Evolutionary conservation across 2,329 filamentous ascomycete species (phyloP).

Genomic region (Penicillium rolfsii): DNA sequence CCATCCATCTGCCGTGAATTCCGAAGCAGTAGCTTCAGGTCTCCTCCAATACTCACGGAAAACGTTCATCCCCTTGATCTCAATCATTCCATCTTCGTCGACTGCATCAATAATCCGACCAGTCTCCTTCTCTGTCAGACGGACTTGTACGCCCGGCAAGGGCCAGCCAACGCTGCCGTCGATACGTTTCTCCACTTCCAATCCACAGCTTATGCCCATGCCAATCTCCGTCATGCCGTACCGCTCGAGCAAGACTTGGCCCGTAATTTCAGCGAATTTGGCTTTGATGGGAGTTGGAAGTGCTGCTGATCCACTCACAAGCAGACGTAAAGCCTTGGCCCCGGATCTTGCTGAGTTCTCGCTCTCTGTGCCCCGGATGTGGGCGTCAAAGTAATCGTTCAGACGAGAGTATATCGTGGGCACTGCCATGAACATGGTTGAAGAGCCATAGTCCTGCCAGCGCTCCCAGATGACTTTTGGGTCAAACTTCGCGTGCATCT

Average conservation of each 20-base stretch:
- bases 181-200: slow-evolving; percentile 44
- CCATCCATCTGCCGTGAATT: slow-evolving; percentile 54
- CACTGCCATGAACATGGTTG: slow-evolving; percentile 56
- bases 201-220: slow-evolving; percentile 51
- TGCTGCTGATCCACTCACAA: slow-evolving; percentile 50
- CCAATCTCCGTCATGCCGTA: slow-evolving; percentile 59
- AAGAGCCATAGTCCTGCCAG: slow-evolving; percentile 46
- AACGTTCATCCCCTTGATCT: slow-evolving; percentile 48
- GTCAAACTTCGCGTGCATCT: slow-evolving; percentile 54
- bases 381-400: slow-evolving; percentile 49
- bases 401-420: slow-evolving; percentile 57
- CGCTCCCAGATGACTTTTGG: slow-evolving; percentile 51
- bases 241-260: slow-evolving; percentile 50
- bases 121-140: slow-evolving; percentile 48
- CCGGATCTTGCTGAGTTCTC: slow-evolving; percentile 40
- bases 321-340: slow-evolving; percentile 41
- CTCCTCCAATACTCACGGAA: slow-evolving; percentile 50
- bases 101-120: slow-evolving; percentile 34
- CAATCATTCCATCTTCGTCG: slow-evolving; percentile 49
- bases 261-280: slow-evolving; percentile 47
- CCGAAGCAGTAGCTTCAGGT: slow-evolving; percentile 50
- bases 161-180: slow-evolving; percentile 56
- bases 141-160: slow-evolving; percentile 52
- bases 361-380: slow-evolving; percentile 41
- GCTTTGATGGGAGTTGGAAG: slow-evolving; percentile 48